Evolutionary conservation across 1,139 yeast genomes (phyloP), one percentile per base, ranked within the genome.

Genomic region (Taphrina communis): DNA sequence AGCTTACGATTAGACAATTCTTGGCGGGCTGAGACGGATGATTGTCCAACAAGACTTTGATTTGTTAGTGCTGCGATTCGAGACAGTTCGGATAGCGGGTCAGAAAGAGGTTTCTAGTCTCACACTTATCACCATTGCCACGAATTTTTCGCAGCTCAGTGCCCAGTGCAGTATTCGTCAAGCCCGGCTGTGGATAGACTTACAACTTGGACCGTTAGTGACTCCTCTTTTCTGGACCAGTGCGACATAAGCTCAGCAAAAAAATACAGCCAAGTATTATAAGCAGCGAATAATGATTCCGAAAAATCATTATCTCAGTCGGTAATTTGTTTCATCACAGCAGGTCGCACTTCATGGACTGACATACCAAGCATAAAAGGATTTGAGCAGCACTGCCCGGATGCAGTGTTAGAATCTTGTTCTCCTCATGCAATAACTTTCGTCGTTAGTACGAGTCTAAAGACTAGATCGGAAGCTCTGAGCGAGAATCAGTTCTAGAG

Each of bases 141-240:
- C 46, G 48, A 38, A 21, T 41, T 53, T 63, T 39, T 39, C 44
- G 67, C 42, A 41, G 42, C 67, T 63, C 59, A 63, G 67, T 63
- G 67, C 67, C 67, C 67, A 63, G 67, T 63, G 67, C 67, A 63
- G 67, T 50, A 55, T 63, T 63, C 67, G 56, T 63, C 67, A 63
- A 50, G 39, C 59, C 67, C 59, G 44, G 2, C 21, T 36, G 35
- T 14, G 7, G 31, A 35, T n/a, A 35, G 11, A 35, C 65, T 60
- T 48, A 46, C 56, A 39, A n/a, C 17, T n/a, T 17, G 35, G 17
- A 17, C 21, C 2, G n/a, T 38, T 36, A 17, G 58, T 12, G 31
- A 53, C 25, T 9, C 7, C 58, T 6, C 21, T 17, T n/a, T 38
- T 39, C 46, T 8, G 17, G n/a, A 44, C 11, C 6, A 31, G 55